These are phyloP conservation scores for Pseudogymnoascus sp. DNA, from an alignment of 2,329 filamentous ascomycete genomes.

Conservation along the genomic window DNA sequence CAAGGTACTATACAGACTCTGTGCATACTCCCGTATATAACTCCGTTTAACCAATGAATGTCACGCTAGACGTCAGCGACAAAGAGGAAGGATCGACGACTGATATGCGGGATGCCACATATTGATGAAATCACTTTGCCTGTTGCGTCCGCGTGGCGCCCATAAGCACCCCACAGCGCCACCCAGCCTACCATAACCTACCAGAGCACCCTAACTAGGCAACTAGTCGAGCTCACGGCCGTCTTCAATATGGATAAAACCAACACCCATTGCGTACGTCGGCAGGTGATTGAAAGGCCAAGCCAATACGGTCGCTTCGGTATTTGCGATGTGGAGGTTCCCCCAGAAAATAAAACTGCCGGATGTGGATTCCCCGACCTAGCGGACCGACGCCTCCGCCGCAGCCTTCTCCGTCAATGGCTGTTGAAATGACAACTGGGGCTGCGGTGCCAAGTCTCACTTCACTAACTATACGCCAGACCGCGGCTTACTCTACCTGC, in stretches of 20 bases:
- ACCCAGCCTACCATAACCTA: not conserved
- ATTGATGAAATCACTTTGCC: conserved; percentile 1
- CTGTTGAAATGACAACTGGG: not conserved
- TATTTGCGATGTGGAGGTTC: not conserved
- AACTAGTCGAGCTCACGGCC: not conserved
- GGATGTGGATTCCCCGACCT: not conserved
- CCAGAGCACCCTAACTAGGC: not conserved
- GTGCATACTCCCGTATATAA: not conserved
- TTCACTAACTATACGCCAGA: not conserved
- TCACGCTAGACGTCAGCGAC: not conserved
- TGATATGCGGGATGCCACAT: not conserved
- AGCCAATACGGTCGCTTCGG: not conserved
- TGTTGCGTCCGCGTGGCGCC: conserved; percentile 4
- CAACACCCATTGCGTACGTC: not conserved
- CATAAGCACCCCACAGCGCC: not conserved
- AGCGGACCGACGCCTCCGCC: not conserved
- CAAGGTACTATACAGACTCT: not conserved
- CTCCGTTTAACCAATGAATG: not conserved
- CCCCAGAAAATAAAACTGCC: not conserved
- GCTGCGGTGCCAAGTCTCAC: not conserved
- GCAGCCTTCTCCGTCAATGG: not conserved
- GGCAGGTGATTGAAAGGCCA: conserved; percentile 1
- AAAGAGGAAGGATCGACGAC: not conserved
- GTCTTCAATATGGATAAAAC: not conserved
- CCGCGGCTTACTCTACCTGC: not conserved